Evolutionary conservation across 495 filamentous ascomycete genomes (phyloP), one percentile per base, ranked within the genome.

Genomic region (Neurospora terricola): DNA sequence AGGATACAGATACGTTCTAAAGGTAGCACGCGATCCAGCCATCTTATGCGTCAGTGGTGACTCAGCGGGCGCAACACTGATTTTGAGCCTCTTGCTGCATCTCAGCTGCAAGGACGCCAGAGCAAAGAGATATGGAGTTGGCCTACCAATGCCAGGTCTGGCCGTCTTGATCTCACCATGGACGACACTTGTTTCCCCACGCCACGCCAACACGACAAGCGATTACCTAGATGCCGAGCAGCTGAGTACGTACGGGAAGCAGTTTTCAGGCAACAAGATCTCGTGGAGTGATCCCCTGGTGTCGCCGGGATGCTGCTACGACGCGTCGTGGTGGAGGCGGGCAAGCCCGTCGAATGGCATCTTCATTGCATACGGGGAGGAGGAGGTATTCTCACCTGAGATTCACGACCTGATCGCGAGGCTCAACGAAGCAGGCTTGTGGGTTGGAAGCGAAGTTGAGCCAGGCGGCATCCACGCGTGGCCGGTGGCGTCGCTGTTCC

Each of bases 401-500:
- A 89, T 91, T 39, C 77, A 85, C 72, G 79, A 82, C 14, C 76
- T 92, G 59, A 79, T 90, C 18, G 75, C 74, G 16, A 75, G 86
- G 38, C 79, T 91, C 54, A 76, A 83, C 45, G 79, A 80, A 36
- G 83, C 84, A n/a, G 82, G 81, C 68, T 80, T 86, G 59, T 75
- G 79, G 34, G 85, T 91, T 12, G 77, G 77, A 38, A 84, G 82
- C 70, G 75, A 82, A 70, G 83, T 85, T 77, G 88, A 91, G 75
- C 80, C 82, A 42, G 90, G 87, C 5, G 89, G 86, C 27, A 89
- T 94, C 72, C 92, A 94, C 82, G 91, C 90, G 12, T 94, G 92
- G 92, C 92, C 92, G 16, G 89, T 94, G 36, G 91, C 89, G 18
- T 86, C 85, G 39, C 77, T 93, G 59, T 94, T 93, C 77, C 80